Evolutionary conservation across 208 protist species (phyloP).

Genomic region (Leishmania amazonensis): DNA sequence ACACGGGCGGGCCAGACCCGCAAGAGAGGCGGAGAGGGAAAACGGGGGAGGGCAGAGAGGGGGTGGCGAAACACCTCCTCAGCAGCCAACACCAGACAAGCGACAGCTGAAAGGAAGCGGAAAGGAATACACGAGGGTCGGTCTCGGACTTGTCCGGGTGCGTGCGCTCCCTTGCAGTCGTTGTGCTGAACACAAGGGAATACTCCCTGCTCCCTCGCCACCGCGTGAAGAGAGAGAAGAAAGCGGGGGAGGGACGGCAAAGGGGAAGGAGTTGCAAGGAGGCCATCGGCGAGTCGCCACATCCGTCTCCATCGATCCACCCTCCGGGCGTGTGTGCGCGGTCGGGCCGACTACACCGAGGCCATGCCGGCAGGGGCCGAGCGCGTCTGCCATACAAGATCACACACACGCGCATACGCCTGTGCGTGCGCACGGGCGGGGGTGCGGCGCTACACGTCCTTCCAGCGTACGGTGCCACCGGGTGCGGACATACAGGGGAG

Average conservation of each 20-base stretch:
- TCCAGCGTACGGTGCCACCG: too few relatives aligned
- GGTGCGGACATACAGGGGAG: too few relatives aligned
- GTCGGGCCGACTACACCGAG: neutral
- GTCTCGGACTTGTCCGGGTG: neutral
- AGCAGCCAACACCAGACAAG: neutral
- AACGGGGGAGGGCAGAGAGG: neutral
- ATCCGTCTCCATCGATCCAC: neutral
- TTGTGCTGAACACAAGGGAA: neutral
- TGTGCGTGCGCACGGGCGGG: too few relatives aligned
- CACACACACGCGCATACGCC: too few relatives aligned
- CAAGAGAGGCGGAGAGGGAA: neutral
- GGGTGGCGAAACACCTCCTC: neutral
- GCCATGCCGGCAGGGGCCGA: neutral
- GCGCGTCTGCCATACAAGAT: too few relatives aligned
- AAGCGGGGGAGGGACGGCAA: neutral
- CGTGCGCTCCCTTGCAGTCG: too few relatives aligned
- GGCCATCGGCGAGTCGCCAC: neutral
- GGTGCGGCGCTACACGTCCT: too few relatives aligned
- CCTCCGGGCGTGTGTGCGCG: too few relatives aligned
- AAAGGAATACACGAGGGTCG: neutral
- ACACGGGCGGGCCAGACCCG: neutral
- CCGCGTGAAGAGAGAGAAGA: neutral
- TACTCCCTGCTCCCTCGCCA: neutral
- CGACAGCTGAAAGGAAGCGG: neutral
- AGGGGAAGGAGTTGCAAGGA: neutral